Evolutionary conservation across 1,139 yeast species (phyloP).

Genomic region (Suhomyces atakaporum): DNA sequence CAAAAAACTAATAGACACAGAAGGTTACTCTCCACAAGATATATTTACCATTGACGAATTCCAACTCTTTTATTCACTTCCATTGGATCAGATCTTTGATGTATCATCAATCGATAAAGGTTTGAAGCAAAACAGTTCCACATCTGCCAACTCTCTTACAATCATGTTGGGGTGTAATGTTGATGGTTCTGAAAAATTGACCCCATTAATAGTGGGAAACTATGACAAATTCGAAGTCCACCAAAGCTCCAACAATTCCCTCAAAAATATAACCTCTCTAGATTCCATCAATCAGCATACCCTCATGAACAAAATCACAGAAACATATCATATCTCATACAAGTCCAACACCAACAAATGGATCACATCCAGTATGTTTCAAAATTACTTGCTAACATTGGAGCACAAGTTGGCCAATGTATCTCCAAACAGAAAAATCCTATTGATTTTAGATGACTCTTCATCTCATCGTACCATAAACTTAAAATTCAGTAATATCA

Average conservation of each 20-base stretch:
- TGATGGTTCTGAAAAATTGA: slow-evolving; percentile 62
- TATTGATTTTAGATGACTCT: slow-evolving; percentile 60
- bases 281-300: slow-evolving; percentile 24
- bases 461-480: slow-evolving; percentile 64
- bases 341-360: slow-evolving; percentile 64
- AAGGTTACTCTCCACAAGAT: slow-evolving; percentile 50
- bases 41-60: slow-evolving; percentile 65
- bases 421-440: slow-evolving; percentile 47
- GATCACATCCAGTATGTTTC: slow-evolving; percentile 67
- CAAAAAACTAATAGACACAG: slow-evolving; percentile 30
- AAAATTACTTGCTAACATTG: slow-evolving; percentile 59
- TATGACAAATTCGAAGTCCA: slow-evolving; percentile 55
- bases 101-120: slow-evolving; percentile 51
- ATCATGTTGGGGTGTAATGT: slow-evolving; percentile 64
- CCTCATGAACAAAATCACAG: slow-evolving; percentile 50
- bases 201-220: slow-evolving; percentile 63
- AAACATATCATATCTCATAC: slow-evolving; percentile 53
- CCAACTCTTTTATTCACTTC: slow-evolving; percentile 59
- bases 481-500: slow-evolving; percentile 54
- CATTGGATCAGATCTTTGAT: slow-evolving; percentile 60
- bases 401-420: slow-evolving; percentile 53
- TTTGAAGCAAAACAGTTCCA: slow-evolving; percentile 40
- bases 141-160: slow-evolving; percentile 57
- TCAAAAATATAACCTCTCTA: slow-evolving; percentile 25
- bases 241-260: slow-evolving; percentile 31